Evolutionary conservation across 176 grass and related monocot genomes (phyloP).

Genomic region (Zea mays): DNA sequence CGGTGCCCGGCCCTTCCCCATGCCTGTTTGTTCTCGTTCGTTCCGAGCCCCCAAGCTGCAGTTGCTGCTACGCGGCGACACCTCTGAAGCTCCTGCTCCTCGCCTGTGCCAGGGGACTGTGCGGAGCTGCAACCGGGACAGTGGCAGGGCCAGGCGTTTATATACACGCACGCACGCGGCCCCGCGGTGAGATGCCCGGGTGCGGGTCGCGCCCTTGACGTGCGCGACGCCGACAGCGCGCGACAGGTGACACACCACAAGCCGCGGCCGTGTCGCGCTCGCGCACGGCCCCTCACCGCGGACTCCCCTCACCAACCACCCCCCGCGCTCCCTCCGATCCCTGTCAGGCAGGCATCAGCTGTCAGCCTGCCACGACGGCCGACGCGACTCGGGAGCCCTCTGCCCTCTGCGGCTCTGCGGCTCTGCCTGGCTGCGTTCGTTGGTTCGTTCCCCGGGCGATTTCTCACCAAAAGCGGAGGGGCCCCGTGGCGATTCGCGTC

Average conservation of each 20-base stretch:
- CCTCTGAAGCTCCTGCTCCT: not conserved
- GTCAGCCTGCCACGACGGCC: not conserved
- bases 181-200: not conserved
- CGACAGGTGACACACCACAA: not conserved
- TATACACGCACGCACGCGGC: conserved; percentile 34
- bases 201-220: not conserved
- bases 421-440: not conserved
- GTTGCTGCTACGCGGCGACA: not conserved
- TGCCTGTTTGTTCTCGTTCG: not conserved
- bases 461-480: not conserved
- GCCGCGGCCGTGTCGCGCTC: no score
- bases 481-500: not conserved
- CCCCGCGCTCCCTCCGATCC: not conserved
- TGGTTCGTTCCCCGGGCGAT: not conserved
- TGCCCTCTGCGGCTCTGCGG: no score
- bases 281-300: conserved; percentile 5
- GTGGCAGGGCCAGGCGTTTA: conserved; percentile 1
- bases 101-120: conserved; percentile 18
- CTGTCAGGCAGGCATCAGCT: not conserved
- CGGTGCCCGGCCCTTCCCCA: conserved; percentile 79
- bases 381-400: no score
- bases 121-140: conserved; percentile 34
- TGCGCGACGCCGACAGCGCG: conserved; percentile 30
- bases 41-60: no score
- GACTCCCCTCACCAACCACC: conserved; percentile 49